Percentiles rank a stretch among this genome's conserved stretches.
These are phyloP conservation scores for Solanum appendiculatum DNA, from an alignment of 257 asterid genomes.

Conservation along the genomic window DNA sequence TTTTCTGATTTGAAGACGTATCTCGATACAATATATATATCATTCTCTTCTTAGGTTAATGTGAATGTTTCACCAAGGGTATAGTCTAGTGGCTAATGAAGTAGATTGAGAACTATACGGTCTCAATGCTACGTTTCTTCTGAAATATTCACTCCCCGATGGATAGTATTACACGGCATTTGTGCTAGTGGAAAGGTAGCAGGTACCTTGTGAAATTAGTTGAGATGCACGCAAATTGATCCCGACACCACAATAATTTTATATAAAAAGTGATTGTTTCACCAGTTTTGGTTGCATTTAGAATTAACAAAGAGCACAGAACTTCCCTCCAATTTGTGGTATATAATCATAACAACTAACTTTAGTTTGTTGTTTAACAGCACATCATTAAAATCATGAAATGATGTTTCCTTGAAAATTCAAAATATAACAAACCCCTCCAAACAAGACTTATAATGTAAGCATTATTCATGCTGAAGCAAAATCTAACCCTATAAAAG, in stretches of 20 bases:
- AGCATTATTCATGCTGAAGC: background rate
- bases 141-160: background rate
- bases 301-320: too few species aligned
- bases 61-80: background rate
- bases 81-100: background rate
- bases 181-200: background rate
- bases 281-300: background rate
- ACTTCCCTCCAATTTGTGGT: background rate
- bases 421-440: background rate
- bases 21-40: background rate
- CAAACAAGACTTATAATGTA: background rate
- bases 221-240: background rate
- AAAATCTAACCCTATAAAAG: slow-evolving; percentile 28
- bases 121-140: background rate
- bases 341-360: background rate
- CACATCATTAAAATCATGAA: background rate
- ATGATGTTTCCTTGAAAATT: background rate
- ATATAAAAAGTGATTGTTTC: background rate
- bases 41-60: background rate
- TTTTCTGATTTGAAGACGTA: too few species aligned
- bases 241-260: background rate
- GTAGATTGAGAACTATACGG: background rate
- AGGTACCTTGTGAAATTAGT: background rate
- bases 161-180: background rate
- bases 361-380: background rate